Percentiles rank a stretch among this genome's conserved stretches.
These are phyloP conservation scores for Mycotypha africana DNA, from an alignment of 371 early-diverging fungal species.

Conservation along the genomic window DNA sequence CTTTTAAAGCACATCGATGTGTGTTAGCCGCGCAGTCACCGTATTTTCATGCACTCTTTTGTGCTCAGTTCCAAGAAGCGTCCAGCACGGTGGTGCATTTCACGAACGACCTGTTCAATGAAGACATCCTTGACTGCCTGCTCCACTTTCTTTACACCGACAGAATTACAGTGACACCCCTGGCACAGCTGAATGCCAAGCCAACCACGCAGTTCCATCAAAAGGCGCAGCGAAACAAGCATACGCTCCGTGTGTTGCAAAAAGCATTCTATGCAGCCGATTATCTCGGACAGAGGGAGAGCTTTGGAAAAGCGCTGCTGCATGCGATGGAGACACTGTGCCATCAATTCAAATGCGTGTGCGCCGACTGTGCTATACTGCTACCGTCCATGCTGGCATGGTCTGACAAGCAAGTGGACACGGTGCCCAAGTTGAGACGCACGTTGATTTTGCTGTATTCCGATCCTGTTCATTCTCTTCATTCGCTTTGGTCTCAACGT, in stretches of 20 bases:
- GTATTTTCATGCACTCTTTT: slow-evolving; percentile 39
- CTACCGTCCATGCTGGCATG: slow-evolving; percentile 42
- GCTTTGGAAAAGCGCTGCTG: slow-evolving; percentile 21
- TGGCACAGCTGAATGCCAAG: slow-evolving; percentile 1
- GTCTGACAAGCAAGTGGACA: slow-evolving; percentile 24
- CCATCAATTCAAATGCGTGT: slow-evolving; percentile 39
- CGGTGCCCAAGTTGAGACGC: slow-evolving; percentile 17
- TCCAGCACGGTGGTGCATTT: slow-evolving; percentile 4
- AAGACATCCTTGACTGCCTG: slow-evolving; percentile 6
- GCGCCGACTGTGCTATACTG: slow-evolving; percentile 30
- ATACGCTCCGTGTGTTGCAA: slow-evolving; percentile 31
- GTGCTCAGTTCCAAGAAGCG: slow-evolving; percentile 16
- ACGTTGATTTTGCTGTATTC: slow-evolving; percentile 25
- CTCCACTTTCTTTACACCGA: slow-evolving; percentile 15
- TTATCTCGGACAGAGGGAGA: slow-evolving; percentile 33
- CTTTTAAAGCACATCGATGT: slow-evolving; percentile 32
- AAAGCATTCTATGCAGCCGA: slow-evolving; percentile 36
- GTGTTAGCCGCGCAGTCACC: slow-evolving; percentile 38
- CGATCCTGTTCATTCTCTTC: slow-evolving; percentile 31
- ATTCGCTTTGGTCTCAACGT: slow-evolving; percentile 31
- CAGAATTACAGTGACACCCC: slow-evolving; percentile 6
- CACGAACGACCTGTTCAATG: slow-evolving; percentile 13
- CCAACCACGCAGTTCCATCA: slow-evolving; percentile 9
- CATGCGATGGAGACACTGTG: slow-evolving; percentile 29
- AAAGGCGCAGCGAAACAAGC: slow-evolving; percentile 25